These are phyloP conservation scores for Cytospora leucostoma DNA, from an alignment of 2,329 filamentous ascomycete species.

Conservation along the genomic window DNA sequence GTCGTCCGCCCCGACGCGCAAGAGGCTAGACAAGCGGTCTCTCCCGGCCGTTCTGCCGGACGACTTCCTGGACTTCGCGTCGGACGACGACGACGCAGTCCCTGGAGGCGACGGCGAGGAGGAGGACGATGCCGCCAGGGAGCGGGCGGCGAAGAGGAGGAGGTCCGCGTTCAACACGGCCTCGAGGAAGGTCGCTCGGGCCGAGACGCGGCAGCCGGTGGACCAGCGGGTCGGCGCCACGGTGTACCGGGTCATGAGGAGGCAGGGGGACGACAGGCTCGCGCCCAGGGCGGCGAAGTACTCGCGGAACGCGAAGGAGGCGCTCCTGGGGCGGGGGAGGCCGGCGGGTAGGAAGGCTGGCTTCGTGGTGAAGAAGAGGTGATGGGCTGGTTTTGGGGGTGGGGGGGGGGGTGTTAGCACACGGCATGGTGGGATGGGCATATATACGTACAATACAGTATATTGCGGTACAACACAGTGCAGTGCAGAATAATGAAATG, in stretches of 20 bases:
- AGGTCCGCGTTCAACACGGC: slow-evolving; percentile 48
- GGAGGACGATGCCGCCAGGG: slow-evolving; percentile 30
- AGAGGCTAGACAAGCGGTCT: slow-evolving; percentile 38
- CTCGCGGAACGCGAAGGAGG: slow-evolving; percentile 45
- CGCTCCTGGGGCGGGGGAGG: slow-evolving; percentile 49
- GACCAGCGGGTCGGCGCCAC: slow-evolving; percentile 56
- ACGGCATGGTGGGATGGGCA: neutral
- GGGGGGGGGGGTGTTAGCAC: neutral
- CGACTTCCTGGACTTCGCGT: slow-evolving; percentile 57
- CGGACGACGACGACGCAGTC: slow-evolving; percentile 42
- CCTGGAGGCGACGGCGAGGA: slow-evolving; percentile 29
- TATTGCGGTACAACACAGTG: neutral
- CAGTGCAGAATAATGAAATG: neutral
- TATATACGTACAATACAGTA: neutral
- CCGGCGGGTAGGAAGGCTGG: slow-evolving; percentile 43
- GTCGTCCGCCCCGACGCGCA: slow-evolving; percentile 26
- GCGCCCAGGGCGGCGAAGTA: slow-evolving; percentile 51
- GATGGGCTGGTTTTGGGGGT: neutral
- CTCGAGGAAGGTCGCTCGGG: slow-evolving; percentile 41
- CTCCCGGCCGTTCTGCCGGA: slow-evolving; percentile 53
- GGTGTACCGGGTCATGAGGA: slow-evolving; percentile 52
- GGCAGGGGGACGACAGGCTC: slow-evolving; percentile 47
- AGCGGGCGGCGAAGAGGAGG: slow-evolving; percentile 38
- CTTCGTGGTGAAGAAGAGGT: slow-evolving; percentile 45
- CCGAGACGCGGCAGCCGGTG: slow-evolving; percentile 39